These are phyloP conservation scores for Yueomyces sp. DNA, from an alignment of 805 yeast species.

Conservation along the genomic window DNA sequence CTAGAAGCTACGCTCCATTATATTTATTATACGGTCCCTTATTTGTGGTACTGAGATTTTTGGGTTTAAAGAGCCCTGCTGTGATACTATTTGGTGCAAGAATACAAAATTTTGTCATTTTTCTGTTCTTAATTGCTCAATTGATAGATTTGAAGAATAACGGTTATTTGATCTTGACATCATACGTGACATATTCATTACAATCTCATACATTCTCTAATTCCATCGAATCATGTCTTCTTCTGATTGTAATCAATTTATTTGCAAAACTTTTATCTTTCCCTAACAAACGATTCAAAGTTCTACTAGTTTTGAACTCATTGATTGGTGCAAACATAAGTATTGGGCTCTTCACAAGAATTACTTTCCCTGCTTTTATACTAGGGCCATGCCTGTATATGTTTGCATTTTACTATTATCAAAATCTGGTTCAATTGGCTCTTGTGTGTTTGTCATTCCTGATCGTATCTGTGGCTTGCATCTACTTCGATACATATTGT, in stretches of 20 bases:
- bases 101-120: conserved; percentile 30
- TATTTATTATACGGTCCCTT: conserved; percentile 61
- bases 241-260: conserved; percentile 30
- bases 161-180: conserved; percentile 28
- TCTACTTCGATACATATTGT: conserved; percentile 41
- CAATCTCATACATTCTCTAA: conserved; percentile 90
- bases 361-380: conserved; percentile 70
- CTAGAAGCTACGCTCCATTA: conserved; percentile 61
- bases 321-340: conserved; percentile 37
- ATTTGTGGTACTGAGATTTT: neutral
- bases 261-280: conserved; percentile 17
- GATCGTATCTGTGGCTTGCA: conserved; percentile 25
- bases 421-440: conserved; percentile 23
- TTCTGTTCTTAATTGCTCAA: neutral
- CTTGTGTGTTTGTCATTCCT: conserved; percentile 25
- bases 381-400: conserved; percentile 44
- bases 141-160: conserved; percentile 7
- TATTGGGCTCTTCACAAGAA: conserved; percentile 71
- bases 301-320: conserved; percentile 6
- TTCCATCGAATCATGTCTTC: conserved; percentile 49
- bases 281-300: neutral
- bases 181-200: conserved; percentile 62
- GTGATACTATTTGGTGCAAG: conserved; percentile 42
- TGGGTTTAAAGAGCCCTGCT: conserved; percentile 26
- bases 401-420: conserved; percentile 27